Conservation (phyloP, 495 filamentous ascomycete species). For the Thermothielavioides terrestris region DNA sequence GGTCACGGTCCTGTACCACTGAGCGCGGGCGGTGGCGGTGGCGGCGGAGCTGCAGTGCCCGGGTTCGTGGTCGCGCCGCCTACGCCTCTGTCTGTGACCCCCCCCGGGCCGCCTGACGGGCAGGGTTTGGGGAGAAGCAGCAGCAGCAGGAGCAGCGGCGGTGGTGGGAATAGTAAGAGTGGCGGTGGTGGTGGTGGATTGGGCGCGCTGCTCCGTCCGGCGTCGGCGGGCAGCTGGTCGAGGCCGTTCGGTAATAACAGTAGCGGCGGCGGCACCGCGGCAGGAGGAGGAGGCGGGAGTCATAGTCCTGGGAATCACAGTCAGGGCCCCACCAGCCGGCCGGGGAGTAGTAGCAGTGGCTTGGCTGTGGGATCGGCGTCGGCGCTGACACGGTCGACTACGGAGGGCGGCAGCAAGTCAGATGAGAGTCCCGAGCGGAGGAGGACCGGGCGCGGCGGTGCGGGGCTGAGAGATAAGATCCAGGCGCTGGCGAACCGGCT, state of each 20-base stretch:
- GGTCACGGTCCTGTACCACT: no score
- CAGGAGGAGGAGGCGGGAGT: no score
- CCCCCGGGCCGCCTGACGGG: constrained; percentile 7
- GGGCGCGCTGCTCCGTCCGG: constrained; percentile 17
- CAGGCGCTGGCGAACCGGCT: constrained; percentile 30
- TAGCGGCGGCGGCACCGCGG: background rate
- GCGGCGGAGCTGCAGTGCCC: no score
- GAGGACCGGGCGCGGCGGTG: constrained; percentile 19
- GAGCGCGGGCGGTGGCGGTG: no score
- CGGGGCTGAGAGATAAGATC: constrained; percentile 34
- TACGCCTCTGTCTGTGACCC: constrained; percentile 21
- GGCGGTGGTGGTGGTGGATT: constrained; percentile 1
- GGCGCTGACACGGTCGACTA: background rate
- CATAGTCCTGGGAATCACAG: no score
- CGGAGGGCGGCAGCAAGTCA: background rate
- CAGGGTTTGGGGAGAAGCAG: background rate
- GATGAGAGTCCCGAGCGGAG: constrained; percentile 12
- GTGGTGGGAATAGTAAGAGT: no score
- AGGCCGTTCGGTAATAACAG: constrained; percentile 19
- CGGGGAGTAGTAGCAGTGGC: constrained; percentile 18
- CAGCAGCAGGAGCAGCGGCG: no score
- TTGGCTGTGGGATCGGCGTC: background rate
- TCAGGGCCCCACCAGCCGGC: constrained; percentile 8
- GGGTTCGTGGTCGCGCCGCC: constrained; percentile 36
- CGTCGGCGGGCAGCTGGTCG: constrained; percentile 25